Base-by-base conservation (phyloP, 179 eudicot species). In the Drosera spatulata region DNA sequence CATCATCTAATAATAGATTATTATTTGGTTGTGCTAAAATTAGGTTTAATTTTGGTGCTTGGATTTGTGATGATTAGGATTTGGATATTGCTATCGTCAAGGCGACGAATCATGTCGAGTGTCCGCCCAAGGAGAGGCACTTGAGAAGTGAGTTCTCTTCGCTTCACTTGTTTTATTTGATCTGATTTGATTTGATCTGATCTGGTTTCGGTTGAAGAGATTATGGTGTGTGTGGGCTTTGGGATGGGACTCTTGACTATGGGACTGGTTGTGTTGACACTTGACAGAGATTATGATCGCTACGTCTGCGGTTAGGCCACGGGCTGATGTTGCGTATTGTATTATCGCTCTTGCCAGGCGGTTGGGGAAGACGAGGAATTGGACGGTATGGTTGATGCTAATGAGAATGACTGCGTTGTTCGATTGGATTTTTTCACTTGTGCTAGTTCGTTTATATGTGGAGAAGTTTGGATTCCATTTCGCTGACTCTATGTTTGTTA, bases 91-190 rank as follows among this genome's bases (percentile, higher is more conserved):
- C 99, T 63, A 79, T 91, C 70, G 95, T 91, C 48, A 91, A 91
- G 80, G 96, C 98, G 42, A 91, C 98, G 43, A 91, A 91, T 73
- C 99, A 93, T 61, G 99, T 88, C 3, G 99, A 88, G 73, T 74
- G 81, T 57, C 99, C 99, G 13, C 99, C 99, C 4, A 93, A 93
- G 71, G 99, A 88, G 56, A 74, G 99, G 57, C 96, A 93, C 71
- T 70, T 93, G 45, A 84, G 93, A 68, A 93, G 99, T 93, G 71
- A 79, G 89, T n/a, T n/a, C n/a, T n/a, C n/a, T n/a, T n/a, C n/a
- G n/a, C n/a, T n/a, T 77, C 43, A 56, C 55, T 37, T 15, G 22
- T 10, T 40, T 12, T 41, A 8, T 41, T 51, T 72, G 73, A 10
- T 33, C 58, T 52, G 7, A 4, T 56, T 41, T 50, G 10, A 7